Base-by-base conservation (phyloP, 805 yeast genomes). In the Ascoidea asiatica region DNA sequence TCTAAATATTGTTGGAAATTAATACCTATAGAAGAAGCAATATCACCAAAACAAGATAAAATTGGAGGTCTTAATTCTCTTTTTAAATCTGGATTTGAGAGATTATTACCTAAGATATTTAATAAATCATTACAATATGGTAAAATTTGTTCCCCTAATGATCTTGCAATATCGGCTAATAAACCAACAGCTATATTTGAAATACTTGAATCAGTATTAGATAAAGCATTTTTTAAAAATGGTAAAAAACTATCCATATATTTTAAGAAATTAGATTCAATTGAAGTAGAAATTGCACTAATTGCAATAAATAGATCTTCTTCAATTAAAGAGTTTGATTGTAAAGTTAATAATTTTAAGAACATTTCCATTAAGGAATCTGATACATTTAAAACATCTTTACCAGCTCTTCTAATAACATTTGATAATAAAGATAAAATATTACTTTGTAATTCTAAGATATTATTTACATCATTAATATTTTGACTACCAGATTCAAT, bases 251-350 rank as follows among this genome's bases (percentile, higher is more conserved):
- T 72, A 45, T 75, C 79, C 79, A 89, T 77, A 61, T 86, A 92
- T 54, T 75, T 77, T 53, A 70, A 70, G 59, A 92, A 92, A 19
- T 70, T 68, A 38, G 66, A 71, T 46, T 82, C 94, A 52, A 85
- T 65, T 1, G 95, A 82, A 38, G 83, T 73, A 2, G 97, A 92
- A 48, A 92, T 73, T 0, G 97, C 85, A 35, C 95, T 82, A 51
- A 92, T 77, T 15, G 95, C 94, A 58, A 87, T 85, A 61, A 88
- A 85, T 6, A 92, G 78, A 60, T 92, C 98, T 64, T 92, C 98
- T 61, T 92, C 98, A 44, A 90, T 79, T 43, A 87, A 65, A 7
- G 95, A 77, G 66, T 69, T 52, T 56, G 77, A 73, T 53, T 70
- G 74, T 13, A 65, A 53, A 46, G 73, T 73, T 57, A 92, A 68